Evolutionary conservation across 768 basidiomycete genomes (phyloP).

Genomic region (Cubamyces lactineus): DNA sequence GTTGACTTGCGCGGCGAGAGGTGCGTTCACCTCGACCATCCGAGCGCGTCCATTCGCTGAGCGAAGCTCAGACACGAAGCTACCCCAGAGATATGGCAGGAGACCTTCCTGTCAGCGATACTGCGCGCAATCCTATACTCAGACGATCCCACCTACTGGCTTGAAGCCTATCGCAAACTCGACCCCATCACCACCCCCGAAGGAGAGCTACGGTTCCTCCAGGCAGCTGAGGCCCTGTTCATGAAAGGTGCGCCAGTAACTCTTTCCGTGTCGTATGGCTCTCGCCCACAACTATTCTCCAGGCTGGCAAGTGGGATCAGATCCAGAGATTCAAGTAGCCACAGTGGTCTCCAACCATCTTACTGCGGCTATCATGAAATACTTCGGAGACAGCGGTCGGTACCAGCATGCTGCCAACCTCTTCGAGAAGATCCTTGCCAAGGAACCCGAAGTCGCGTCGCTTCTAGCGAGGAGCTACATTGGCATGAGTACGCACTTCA

Average conservation of each 20-base stretch:
- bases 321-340: constrained; percentile 98
- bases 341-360: constrained; percentile 96
- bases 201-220: constrained; percentile 86
- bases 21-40: constrained; percentile 47
- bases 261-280: neutral
- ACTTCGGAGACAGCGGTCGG: constrained; percentile 91
- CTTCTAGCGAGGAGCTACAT: constrained; percentile 89
- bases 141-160: constrained; percentile 88
- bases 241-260: constrained; percentile 62
- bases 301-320: constrained; percentile 99
- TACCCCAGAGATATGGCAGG: constrained; percentile 93
- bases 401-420: constrained; percentile 88
- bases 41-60: constrained; percentile 2
- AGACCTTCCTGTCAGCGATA: constrained; percentile 93
- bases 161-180: constrained; percentile 93
- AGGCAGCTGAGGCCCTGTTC: constrained; percentile 88
- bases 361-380: constrained; percentile 93
- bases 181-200: constrained; percentile 92
- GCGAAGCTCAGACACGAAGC: constrained; percentile 42
- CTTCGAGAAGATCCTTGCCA: constrained; percentile 86
- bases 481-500: constrained; percentile 84
- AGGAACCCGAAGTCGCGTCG: constrained; percentile 88
- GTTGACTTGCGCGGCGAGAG: constrained; percentile 93
- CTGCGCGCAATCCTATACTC: constrained; percentile 93
- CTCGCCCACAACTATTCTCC: neutral